Percentiles rank a stretch among this genome's conserved stretches.
Conservation (phyloP, 305 asterid species). For the Lippia alba region DNA sequence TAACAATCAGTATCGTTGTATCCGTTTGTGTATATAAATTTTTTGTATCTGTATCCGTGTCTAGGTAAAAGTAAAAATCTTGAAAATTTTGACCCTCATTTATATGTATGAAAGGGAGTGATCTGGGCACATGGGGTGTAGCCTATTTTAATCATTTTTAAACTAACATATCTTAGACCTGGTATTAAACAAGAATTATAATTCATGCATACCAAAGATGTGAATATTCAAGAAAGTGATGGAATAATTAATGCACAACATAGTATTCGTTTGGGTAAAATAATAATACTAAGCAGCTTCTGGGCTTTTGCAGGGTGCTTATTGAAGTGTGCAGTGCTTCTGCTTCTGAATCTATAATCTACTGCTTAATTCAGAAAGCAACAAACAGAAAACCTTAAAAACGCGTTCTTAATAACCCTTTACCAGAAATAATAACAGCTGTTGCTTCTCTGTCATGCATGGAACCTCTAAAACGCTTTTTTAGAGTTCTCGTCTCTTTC, state of each 20-base stretch:
- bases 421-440: slow-evolving; percentile 53
- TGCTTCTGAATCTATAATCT: not conserved
- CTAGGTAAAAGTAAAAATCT: not conserved
- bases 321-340: slow-evolving; percentile 23
- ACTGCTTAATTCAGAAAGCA: not conserved
- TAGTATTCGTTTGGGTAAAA: slow-evolving; percentile 42
- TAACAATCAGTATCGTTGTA: too few species aligned
- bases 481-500: slow-evolving; percentile 10
- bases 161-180: slow-evolving; percentile 35
- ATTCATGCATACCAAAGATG: slow-evolving; percentile 8
- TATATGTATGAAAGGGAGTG: slow-evolving; percentile 22
- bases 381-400: not conserved
- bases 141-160: slow-evolving; percentile 26
- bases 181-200: slow-evolving; percentile 25
- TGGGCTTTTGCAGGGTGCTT: slow-evolving; percentile 46
- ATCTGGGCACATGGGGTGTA: slow-evolving; percentile 41
- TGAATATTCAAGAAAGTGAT: slow-evolving; percentile 26
- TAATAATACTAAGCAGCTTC: slow-evolving; percentile 52
- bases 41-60: too few species aligned
- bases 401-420: slow-evolving; percentile 37
- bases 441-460: slow-evolving; percentile 71
- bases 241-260: slow-evolving; percentile 33
- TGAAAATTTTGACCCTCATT: slow-evolving; percentile 16
- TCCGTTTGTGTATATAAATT: too few species aligned
- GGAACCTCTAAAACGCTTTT: slow-evolving; percentile 55